These are phyloP conservation scores for Hyparrhenia diplandra DNA, from an alignment of 176 grass and related monocot genomes.

Conservation along the genomic window DNA sequence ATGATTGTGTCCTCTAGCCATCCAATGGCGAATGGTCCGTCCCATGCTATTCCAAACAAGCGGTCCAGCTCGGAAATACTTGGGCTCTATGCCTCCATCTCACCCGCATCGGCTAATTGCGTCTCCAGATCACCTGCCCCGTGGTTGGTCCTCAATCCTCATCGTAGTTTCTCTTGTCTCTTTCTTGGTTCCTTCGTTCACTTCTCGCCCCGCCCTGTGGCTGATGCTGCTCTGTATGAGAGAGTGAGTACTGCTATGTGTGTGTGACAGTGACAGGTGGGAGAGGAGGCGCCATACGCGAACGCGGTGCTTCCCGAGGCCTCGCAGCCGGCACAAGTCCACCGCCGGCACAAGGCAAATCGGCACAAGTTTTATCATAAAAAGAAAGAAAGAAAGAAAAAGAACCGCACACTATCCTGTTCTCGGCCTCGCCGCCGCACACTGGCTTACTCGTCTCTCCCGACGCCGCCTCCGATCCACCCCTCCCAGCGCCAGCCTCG, in stretches of 20 bases:
- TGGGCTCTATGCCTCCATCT: not conserved
- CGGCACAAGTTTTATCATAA: too few species aligned
- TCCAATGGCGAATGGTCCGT: too few species aligned
- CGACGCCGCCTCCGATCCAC: too few species aligned
- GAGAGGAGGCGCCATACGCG: not conserved
- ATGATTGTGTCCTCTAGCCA: too few species aligned
- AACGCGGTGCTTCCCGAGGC: not conserved
- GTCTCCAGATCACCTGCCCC: not conserved
- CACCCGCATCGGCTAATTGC: not conserved
- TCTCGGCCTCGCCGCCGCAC: too few species aligned
- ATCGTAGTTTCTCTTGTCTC: not conserved
- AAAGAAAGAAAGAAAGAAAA: too few species aligned
- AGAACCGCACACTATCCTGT: too few species aligned
- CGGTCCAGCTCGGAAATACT: conserved; percentile 1
- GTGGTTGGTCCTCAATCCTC: not conserved
- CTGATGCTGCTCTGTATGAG: not conserved
- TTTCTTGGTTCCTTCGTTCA: not conserved
- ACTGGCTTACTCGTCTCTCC: too few species aligned
- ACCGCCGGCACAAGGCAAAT: conserved; percentile 9
- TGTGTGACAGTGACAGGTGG: not conserved
- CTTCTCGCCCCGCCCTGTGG: not conserved
- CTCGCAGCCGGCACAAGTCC: not conserved
- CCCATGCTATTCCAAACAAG: not conserved
- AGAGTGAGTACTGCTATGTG: not conserved
- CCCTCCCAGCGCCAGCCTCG: too few species aligned